Percentiles rank a stretch among this genome's conserved stretches.
Conservation (phyloP, 2,329 filamentous ascomycete genomes). For the Neonectria neomacrospora region DNA sequence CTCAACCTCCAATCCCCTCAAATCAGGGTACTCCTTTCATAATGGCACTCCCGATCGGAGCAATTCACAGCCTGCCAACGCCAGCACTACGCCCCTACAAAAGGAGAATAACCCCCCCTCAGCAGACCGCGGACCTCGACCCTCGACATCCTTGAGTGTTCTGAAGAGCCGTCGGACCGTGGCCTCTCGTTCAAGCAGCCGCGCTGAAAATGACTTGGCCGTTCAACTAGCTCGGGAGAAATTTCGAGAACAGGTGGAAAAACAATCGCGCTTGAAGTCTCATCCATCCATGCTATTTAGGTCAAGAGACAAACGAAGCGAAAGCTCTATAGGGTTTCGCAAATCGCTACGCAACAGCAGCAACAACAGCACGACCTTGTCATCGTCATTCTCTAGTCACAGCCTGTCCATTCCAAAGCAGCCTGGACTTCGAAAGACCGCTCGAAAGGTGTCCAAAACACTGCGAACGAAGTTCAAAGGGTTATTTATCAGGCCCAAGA, state of each 20-base stretch:
- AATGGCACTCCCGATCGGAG: conserved; percentile 22
- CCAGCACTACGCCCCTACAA: conserved; percentile 24
- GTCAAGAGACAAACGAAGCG: conserved; percentile 50
- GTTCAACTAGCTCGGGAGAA: conserved; percentile 51
- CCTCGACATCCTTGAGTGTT: conserved; percentile 68
- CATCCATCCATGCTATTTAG: conserved; percentile 59
- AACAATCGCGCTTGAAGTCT: conserved; percentile 50
- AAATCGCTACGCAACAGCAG: conserved; percentile 63
- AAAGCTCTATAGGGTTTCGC: conserved; percentile 53
- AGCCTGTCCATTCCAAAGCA: conserved; percentile 42
- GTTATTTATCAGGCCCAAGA: conserved; percentile 47
- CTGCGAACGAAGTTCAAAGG: conserved; percentile 70
- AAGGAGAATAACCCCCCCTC: conserved; percentile 46
- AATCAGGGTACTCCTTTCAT: conserved; percentile 26
- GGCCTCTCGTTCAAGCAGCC: conserved; percentile 31
- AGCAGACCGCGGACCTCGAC: conserved; percentile 40
- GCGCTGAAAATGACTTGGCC: conserved; percentile 47
- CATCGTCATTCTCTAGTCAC: conserved; percentile 46
- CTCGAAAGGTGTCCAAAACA: conserved; percentile 70
- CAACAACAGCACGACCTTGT: conserved; percentile 51
- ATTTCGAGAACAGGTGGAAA: conserved; percentile 49
- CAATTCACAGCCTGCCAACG: conserved; percentile 19
- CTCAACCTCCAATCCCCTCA: conserved; percentile 44
- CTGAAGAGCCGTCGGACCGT: conserved; percentile 49
- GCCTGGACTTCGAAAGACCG: conserved; percentile 58